Evolutionary conservation across 352 stramenopile species (phyloP).

Genomic region (Phytopythium oedochilum): DNA sequence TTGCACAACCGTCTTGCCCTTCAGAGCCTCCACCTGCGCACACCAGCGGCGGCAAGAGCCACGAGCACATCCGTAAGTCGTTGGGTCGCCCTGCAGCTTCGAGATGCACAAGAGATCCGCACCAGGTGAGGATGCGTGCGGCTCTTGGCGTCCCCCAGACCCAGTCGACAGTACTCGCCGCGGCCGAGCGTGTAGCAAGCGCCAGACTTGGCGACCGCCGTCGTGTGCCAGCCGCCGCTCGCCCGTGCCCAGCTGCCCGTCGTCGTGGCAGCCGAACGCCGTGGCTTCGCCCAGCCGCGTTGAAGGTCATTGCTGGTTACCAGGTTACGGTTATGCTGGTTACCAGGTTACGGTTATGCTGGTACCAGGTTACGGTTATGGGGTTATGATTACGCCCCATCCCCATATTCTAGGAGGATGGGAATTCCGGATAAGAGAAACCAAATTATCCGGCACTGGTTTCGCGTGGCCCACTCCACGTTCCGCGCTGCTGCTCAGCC

Average conservation of each 20-base stretch:
- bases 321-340: too few relatives aligned
- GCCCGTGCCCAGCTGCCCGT: constrained; percentile 72
- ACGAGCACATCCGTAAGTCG: neutral
- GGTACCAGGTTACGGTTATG: too few relatives aligned
- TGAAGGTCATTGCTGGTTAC: too few relatives aligned
- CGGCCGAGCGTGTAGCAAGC: constrained; percentile 74
- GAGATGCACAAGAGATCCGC: neutral
- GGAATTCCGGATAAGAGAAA: too few relatives aligned
- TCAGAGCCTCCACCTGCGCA: constrained; percentile 51
- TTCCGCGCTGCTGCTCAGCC: neutral
- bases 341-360: too few relatives aligned
- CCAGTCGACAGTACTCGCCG: constrained; percentile 79
- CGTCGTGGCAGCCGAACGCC: constrained; percentile 80
- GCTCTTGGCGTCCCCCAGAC: constrained; percentile 78
- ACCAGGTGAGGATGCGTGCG: constrained; percentile 61
- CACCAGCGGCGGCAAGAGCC: neutral
- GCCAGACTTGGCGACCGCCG: constrained; percentile 69
- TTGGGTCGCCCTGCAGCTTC: too few relatives aligned
- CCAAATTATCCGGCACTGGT: neutral
- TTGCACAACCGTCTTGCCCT: constrained; percentile 60
- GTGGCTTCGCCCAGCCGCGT: constrained; percentile 44
- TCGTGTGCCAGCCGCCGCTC: constrained; percentile 81
- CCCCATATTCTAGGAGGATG: too few relatives aligned
- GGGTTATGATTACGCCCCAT: too few relatives aligned
- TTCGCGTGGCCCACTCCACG: neutral